phyloP scores from a whole-genome alignment of 2,329 filamentous ascomycete species.

The Xylaria sp. region DNA sequence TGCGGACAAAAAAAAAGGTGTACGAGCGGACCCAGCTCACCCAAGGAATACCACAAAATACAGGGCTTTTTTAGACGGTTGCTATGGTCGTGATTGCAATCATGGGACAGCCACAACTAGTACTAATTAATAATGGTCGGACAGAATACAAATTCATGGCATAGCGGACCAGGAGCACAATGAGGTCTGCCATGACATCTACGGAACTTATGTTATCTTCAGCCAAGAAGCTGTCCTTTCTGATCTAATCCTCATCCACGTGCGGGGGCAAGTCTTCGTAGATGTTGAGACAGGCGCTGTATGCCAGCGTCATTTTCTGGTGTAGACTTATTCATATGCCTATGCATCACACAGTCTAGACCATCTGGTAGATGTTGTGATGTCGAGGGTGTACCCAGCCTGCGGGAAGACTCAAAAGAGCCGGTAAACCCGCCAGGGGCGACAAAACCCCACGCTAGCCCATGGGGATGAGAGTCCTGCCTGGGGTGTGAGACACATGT shows the following conservation, averaged over 20 bases:
- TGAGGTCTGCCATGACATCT: constrained; percentile 2
- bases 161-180: constrained; percentile 7
- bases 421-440: too few relatives aligned
- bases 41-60: constrained; percentile 12
- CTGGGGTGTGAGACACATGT: too few relatives aligned
- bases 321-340: neutral
- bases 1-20: constrained; percentile 20
- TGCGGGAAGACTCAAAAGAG: neutral
- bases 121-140: constrained; percentile 26
- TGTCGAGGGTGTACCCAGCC: neutral
- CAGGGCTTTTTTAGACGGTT: constrained; percentile 19
- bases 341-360: neutral
- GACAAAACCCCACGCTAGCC: neutral
- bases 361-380: neutral
- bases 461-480: neutral
- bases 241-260: too few relatives aligned
- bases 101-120: constrained; percentile 3
- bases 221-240: too few relatives aligned
- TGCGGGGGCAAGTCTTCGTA: neutral
- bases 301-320: neutral
- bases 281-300: neutral
- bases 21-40: constrained; percentile 16
- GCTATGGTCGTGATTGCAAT: constrained; percentile 15
- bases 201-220: neutral
- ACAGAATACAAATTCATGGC: constrained; percentile 28